Evolutionary conservation across 106 monocot genomes (phyloP).

Genomic region (Cymbidium sinense): DNA sequence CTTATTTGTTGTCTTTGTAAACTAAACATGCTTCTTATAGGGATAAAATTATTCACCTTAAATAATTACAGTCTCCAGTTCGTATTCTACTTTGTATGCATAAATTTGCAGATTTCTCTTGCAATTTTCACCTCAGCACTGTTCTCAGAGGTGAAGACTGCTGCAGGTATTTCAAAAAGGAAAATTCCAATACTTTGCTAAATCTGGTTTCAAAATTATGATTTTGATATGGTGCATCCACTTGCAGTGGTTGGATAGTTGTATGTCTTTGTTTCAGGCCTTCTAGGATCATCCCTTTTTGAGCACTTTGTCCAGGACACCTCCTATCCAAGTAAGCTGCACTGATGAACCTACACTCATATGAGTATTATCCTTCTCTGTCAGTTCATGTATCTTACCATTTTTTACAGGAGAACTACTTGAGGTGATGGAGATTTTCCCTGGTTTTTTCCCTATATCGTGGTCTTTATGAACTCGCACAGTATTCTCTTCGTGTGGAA

Average conservation of each 20-base stretch:
- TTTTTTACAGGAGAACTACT: slow-evolving; percentile 8
- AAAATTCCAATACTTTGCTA: slow-evolving; percentile 1
- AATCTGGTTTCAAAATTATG: neutral
- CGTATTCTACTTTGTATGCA: slow-evolving; percentile 35
- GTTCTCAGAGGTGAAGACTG: slow-evolving; percentile 45
- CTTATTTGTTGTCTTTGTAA: neutral
- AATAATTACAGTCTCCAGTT: slow-evolving; percentile 36
- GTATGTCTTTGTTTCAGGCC: slow-evolving; percentile 51
- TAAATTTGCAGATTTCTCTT: slow-evolving; percentile 50
- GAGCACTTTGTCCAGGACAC: slow-evolving; percentile 29
- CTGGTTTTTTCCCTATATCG: slow-evolving; percentile 22
- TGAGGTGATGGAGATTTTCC: slow-evolving; percentile 10
- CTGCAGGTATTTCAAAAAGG: slow-evolving; percentile 20
- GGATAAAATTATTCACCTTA: slow-evolving; percentile 34
- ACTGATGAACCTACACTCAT: neutral
- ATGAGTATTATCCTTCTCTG: neutral
- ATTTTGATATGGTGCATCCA: neutral
- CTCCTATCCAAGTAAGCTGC: slow-evolving; percentile 38
- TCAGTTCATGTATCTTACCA: neutral
- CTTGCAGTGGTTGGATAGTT: slow-evolving; percentile 37
- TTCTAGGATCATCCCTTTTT: slow-evolving; percentile 34
- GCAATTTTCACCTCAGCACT: slow-evolving; percentile 26
- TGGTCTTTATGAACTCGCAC: slow-evolving; percentile 20
- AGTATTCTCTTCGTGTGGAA: slow-evolving; percentile 9
- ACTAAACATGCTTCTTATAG: slow-evolving; percentile 7